Evolutionary conservation across 805 yeast genomes (phyloP).

Genomic region (Nematodospora valgi): DNA sequence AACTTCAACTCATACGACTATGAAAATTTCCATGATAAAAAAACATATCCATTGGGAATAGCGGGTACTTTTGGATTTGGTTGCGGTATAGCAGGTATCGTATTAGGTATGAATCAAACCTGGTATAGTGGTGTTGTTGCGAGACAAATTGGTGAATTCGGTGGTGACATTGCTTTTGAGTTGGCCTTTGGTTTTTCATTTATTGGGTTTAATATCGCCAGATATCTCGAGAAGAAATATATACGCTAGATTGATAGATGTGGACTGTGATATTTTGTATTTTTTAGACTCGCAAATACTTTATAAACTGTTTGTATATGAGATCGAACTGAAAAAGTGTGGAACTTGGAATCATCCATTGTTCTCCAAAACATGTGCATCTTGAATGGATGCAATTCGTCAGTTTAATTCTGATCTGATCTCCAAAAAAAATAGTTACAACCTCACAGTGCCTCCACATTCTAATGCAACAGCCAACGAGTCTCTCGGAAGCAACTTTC

Average conservation of each 20-base stretch:
- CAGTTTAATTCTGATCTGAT: too few relatives aligned
- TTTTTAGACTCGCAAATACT: too few relatives aligned
- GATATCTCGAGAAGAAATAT: conserved; percentile 68
- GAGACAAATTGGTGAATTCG: conserved; percentile 53
- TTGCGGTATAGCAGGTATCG: conserved; percentile 84
- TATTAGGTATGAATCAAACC: conserved; percentile 79
- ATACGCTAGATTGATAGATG: conserved; percentile 3
- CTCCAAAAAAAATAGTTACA: too few relatives aligned
- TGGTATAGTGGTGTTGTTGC: conserved; percentile 81
- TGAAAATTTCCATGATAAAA: conserved; percentile 55
- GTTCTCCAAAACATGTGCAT: too few relatives aligned
- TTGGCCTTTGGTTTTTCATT: conserved; percentile 66
- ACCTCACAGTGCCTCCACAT: too few relatives aligned
- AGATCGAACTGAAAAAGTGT: too few relatives aligned
- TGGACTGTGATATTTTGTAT: conserved; percentile 1
- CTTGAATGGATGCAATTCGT: too few relatives aligned
- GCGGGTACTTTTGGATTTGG: conserved; percentile 80
- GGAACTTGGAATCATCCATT: too few relatives aligned
- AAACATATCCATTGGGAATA: conserved; percentile 64
- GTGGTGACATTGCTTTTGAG: conserved; percentile 89
- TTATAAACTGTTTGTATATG: too few relatives aligned
- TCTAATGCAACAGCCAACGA: too few relatives aligned
- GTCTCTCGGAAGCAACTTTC: too few relatives aligned
- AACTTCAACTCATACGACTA: conserved; percentile 58
- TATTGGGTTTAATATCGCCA: conserved; percentile 51